phyloP scores from a whole-genome alignment of 495 filamentous ascomycete genomes.

The Penicillium cosmopolitanum region DNA sequence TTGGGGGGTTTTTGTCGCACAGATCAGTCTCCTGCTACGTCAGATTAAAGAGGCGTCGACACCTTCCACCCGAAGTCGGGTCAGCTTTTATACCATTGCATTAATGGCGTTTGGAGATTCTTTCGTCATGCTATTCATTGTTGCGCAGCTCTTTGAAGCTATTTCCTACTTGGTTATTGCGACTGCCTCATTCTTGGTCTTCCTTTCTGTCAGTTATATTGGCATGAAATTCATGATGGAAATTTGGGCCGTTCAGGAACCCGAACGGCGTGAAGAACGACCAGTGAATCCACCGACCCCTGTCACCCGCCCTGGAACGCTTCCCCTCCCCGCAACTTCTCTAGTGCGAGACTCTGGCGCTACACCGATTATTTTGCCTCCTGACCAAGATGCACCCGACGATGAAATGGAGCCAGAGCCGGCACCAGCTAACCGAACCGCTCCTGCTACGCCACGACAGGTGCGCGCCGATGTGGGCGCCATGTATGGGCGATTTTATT shows the following conservation, averaged over 20 bases:
- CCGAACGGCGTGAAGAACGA: slow-evolving; percentile 68
- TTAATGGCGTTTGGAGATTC: slow-evolving; percentile 89
- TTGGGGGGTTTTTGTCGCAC: slow-evolving; percentile 63
- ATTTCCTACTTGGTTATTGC: slow-evolving; percentile 71
- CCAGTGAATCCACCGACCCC: slow-evolving; percentile 31
- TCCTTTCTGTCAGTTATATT: slow-evolving; percentile 71
- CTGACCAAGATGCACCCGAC: slow-evolving; percentile 73
- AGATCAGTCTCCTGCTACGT: slow-evolving; percentile 74
- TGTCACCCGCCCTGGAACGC: slow-evolving; percentile 41
- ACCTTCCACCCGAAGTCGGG: slow-evolving; percentile 87
- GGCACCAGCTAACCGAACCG: slow-evolving; percentile 28
- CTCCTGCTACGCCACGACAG: slow-evolving; percentile 39
- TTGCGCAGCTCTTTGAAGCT: slow-evolving; percentile 63
- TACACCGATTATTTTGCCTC: slow-evolving; percentile 76
- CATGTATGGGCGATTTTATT: slow-evolving; percentile 79
- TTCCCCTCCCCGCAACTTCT: slow-evolving; percentile 69
- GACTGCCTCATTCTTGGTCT: slow-evolving; percentile 69
- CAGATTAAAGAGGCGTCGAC: slow-evolving; percentile 93
- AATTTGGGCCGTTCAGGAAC: slow-evolving; percentile 84
- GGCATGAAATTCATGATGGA: slow-evolving; percentile 86
- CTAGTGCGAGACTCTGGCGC: slow-evolving; percentile 49
- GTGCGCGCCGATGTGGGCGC: slow-evolving; percentile 64
- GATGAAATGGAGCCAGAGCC: slow-evolving; percentile 36
- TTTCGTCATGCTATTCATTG: slow-evolving; percentile 65
- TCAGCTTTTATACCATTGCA: slow-evolving; percentile 86